phyloP scores from a whole-genome alignment of 2,329 filamentous ascomycete genomes.

The Pyricularia grisea region DNA sequence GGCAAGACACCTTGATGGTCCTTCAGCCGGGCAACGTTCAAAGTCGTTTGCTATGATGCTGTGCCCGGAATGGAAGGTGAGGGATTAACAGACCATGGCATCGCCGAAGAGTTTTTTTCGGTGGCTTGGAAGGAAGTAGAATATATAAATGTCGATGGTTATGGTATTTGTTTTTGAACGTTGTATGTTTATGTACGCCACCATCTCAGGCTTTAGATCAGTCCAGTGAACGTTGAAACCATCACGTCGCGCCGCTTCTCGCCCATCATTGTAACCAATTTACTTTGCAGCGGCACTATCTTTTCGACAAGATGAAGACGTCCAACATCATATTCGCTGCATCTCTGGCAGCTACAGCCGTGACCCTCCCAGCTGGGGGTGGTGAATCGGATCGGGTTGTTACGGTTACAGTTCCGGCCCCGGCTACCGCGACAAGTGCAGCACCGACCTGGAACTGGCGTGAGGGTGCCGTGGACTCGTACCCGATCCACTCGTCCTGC shows the following conservation, averaged over 20 bases:
- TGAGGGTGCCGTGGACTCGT: constrained; percentile 15
- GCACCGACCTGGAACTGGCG: constrained; percentile 10
- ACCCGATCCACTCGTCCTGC: constrained; percentile 54
- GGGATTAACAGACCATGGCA: not conserved
- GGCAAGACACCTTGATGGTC: not conserved
- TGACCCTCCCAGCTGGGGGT: not conserved
- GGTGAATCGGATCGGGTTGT: not conserved
- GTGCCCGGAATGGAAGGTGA: not conserved
- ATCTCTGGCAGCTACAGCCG: not conserved
- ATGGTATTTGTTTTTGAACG: not conserved
- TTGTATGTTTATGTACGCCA: not conserved
- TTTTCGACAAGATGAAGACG: not conserved
- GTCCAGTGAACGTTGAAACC: not conserved
- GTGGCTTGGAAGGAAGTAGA: not conserved
- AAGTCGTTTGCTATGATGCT: not conserved
- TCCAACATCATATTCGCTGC: not conserved
- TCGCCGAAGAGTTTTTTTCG: not conserved
- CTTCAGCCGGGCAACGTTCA: not conserved
- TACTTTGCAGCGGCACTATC: not conserved
- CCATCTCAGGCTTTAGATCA: not conserved
- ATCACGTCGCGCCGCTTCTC: not conserved
- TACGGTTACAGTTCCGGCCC: not conserved
- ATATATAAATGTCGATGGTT: not conserved
- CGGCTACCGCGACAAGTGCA: not conserved
- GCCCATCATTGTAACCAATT: not conserved